Conservation (phyloP, 2,329 filamentous ascomycete genomes). For the Chaetomiaceae sp. region DNA sequence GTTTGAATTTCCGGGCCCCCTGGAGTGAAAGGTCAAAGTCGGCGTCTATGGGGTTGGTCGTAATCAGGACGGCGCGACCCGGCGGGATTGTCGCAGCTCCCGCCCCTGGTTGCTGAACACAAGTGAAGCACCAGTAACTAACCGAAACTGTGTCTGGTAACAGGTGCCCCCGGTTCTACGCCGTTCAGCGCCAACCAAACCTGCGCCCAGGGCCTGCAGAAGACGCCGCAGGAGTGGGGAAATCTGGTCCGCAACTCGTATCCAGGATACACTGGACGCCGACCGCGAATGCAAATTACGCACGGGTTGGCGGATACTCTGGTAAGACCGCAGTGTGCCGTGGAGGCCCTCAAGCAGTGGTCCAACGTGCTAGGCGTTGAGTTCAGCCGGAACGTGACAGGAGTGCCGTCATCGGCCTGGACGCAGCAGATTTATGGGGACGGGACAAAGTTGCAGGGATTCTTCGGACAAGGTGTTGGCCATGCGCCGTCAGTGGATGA, state of each 20-base stretch:
- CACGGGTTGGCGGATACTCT: conserved; percentile 30
- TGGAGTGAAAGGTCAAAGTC: background rate
- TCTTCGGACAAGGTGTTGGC: conserved; percentile 29
- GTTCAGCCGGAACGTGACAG: conserved; percentile 24
- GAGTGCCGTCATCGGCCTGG: conserved; percentile 28
- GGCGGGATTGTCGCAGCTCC: no score
- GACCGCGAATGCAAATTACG: conserved; percentile 30
- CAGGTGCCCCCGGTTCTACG: conserved; percentile 20
- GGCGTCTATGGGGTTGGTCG: no score
- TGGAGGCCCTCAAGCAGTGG: conserved; percentile 33
- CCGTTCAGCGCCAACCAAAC: conserved; percentile 28
- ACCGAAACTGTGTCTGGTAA: background rate
- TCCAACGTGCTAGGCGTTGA: conserved; percentile 28
- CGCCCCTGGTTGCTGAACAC: no score
- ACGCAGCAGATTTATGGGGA: conserved; percentile 32
- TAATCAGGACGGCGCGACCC: no score
- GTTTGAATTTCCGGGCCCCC: background rate
- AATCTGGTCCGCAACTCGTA: conserved; percentile 28
- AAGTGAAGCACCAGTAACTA: no score
- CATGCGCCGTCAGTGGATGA: conserved; percentile 31
- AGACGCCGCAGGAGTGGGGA: conserved; percentile 28
- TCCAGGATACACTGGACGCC: conserved; percentile 29
- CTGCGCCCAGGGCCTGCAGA: conserved; percentile 27
- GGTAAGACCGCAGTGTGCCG: conserved; percentile 25
- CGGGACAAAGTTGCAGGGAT: conserved; percentile 31